Percentiles rank a stretch among this genome's conserved stretches.
phyloP scores from a whole-genome alignment of 495 filamentous ascomycete species.

The Durotheca rogersii region DNA sequence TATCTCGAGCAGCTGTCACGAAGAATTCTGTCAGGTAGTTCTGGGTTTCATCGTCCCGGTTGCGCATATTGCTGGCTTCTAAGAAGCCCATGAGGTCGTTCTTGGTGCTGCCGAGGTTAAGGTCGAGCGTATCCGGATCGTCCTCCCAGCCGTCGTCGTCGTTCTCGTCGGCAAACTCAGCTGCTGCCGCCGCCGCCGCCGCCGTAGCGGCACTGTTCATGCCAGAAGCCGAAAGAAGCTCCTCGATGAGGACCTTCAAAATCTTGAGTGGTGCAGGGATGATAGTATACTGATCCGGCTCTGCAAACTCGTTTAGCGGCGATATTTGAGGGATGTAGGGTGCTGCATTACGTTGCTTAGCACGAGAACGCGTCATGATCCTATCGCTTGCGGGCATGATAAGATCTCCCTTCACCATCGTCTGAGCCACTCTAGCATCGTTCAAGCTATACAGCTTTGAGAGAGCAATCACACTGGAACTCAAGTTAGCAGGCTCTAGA shows the following conservation, averaged over 20 bases:
- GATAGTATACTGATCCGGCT: constrained; percentile 87
- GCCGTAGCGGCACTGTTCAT: constrained; percentile 52
- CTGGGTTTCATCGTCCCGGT: constrained; percentile 91
- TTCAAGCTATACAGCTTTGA: constrained; percentile 85
- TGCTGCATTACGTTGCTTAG: constrained; percentile 62
- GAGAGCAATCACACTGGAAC: constrained; percentile 75
- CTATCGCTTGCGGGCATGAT: constrained; percentile 76
- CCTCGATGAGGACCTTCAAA: constrained; percentile 90
- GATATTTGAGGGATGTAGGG: neutral
- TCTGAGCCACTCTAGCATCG: constrained; percentile 75
- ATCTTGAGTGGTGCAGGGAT: constrained; percentile 90
- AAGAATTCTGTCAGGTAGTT: constrained; percentile 82
- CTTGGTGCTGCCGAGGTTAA: constrained; percentile 64
- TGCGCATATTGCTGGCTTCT: constrained; percentile 61
- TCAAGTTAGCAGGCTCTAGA: constrained; percentile 38
- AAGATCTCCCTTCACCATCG: constrained; percentile 86
- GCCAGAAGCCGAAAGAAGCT: constrained; percentile 67
- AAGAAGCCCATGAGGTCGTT: constrained; percentile 78
- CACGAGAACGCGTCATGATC: constrained; percentile 89
- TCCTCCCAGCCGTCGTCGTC: constrained; percentile 89
- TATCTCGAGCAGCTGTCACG: constrained; percentile 60
- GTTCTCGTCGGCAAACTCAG: constrained; percentile 58
- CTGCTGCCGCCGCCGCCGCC: constrained; percentile 52
- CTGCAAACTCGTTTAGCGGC: constrained; percentile 41
- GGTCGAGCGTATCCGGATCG: constrained; percentile 69